phyloP scores from a whole-genome alignment of 2,329 filamentous ascomycete genomes.

The Xylariaceae sp. region DNA sequence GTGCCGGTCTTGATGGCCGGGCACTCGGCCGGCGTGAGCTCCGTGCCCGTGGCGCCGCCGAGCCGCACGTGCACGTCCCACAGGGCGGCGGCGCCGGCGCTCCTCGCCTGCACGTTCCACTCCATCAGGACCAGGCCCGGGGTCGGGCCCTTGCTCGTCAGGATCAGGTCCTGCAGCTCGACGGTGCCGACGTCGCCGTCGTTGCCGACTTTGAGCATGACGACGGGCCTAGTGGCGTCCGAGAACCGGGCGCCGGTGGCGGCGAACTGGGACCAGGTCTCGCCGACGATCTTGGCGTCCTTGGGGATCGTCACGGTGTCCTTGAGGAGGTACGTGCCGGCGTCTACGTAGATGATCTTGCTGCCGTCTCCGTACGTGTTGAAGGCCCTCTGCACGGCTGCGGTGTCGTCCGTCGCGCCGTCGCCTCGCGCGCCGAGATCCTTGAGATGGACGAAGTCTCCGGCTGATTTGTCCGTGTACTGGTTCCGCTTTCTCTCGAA shows the following conservation, averaged over 20 bases:
- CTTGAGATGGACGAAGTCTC: slow-evolving; percentile 23
- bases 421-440: slow-evolving; percentile 41
- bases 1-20: slow-evolving; percentile 36
- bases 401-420: slow-evolving; percentile 50
- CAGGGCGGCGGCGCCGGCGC: slow-evolving; percentile 44
- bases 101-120: slow-evolving; percentile 49
- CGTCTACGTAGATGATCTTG: slow-evolving; percentile 41
- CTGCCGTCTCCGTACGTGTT: slow-evolving; percentile 33
- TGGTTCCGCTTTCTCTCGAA: not conserved
- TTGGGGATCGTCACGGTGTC: slow-evolving; percentile 31
- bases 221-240: slow-evolving; percentile 47
- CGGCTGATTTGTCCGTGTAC: not conserved
- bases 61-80: slow-evolving; percentile 78
- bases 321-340: slow-evolving; percentile 38
- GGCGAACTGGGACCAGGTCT: slow-evolving; percentile 50
- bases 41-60: slow-evolving; percentile 65
- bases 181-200: slow-evolving; percentile 52
- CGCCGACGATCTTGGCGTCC: slow-evolving; percentile 40
- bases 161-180: slow-evolving; percentile 59
- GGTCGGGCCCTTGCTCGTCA: slow-evolving; percentile 54
- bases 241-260: slow-evolving; percentile 45
- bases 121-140: slow-evolving; percentile 58
- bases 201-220: slow-evolving; percentile 52
- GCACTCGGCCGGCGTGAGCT: slow-evolving; percentile 59
- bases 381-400: slow-evolving; percentile 42